Percentiles rank a stretch among this genome's conserved stretches.
Conservation (phyloP, 805 yeast genomes). For the Starmerella floricola region DNA sequence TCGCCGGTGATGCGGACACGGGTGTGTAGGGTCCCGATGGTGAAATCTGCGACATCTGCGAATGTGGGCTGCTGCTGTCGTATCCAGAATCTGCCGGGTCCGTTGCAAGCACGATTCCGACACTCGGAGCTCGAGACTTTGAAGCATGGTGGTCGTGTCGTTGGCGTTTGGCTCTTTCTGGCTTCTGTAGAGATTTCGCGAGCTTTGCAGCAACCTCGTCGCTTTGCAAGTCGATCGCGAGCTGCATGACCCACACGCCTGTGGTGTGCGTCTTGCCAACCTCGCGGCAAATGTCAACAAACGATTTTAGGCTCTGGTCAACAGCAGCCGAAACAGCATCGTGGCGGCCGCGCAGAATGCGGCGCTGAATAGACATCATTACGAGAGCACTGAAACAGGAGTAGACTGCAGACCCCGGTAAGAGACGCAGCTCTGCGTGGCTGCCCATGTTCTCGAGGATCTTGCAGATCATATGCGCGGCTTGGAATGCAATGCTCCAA, state of each 20-base stretch:
- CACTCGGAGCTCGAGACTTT: too few species aligned
- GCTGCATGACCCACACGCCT: conserved; percentile 13
- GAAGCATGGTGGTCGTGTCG: too few species aligned
- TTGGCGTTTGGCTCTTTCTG: background rate
- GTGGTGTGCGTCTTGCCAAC: conserved; percentile 11
- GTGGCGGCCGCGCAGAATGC: conserved; percentile 27
- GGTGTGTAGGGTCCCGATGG: too few species aligned
- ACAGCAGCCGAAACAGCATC: conserved; percentile 30
- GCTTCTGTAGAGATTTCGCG: background rate
- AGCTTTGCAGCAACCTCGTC: background rate
- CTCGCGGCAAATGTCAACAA: conserved; percentile 29
- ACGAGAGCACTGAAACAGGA: conserved; percentile 51
- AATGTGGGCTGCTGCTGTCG: too few species aligned
- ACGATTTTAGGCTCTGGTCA: conserved; percentile 27
- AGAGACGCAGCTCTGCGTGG: conserved; percentile 38
- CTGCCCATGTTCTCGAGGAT: conserved; percentile 46
- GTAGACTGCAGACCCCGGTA: conserved; percentile 50
- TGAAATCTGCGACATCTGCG: too few species aligned
- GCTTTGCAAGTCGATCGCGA: conserved; percentile 3
- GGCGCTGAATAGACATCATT: conserved; percentile 60
- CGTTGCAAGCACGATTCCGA: too few species aligned
- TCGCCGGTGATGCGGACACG: too few species aligned
- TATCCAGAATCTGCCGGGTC: too few species aligned
- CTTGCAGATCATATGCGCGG: conserved; percentile 61
- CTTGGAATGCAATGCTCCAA: conserved; percentile 74